phyloP scores from a whole-genome alignment of 2,329 filamentous ascomycete species.

The Stagonosporopsis chrysanthemi region DNA sequence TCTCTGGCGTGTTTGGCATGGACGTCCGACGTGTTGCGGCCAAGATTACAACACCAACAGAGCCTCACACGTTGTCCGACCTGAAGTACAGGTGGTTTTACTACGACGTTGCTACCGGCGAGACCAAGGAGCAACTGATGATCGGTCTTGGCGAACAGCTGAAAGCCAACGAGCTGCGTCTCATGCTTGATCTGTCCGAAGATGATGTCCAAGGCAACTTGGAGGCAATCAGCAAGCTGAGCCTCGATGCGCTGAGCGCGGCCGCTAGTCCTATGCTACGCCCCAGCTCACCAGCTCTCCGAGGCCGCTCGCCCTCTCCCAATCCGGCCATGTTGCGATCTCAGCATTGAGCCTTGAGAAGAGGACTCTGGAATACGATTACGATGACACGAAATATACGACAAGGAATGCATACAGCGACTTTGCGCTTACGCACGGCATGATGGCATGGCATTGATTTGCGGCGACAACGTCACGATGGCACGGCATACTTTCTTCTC shows the following conservation, averaged over 20 bases:
- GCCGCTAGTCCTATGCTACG: constrained; percentile 47
- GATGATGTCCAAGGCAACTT: constrained; percentile 48
- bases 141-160: constrained; percentile 44
- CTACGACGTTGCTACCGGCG: constrained; percentile 38
- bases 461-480: neutral
- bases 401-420: constrained; percentile 1
- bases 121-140: constrained; percentile 46
- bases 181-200: constrained; percentile 48
- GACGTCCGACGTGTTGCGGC: constrained; percentile 43
- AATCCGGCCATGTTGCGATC: constrained; percentile 38
- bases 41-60: constrained; percentile 42
- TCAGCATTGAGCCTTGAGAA: constrained; percentile 6
- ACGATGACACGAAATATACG: constrained; percentile 16
- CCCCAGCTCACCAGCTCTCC: constrained; percentile 45
- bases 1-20: constrained; percentile 50
- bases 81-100: constrained; percentile 48
- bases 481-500: neutral
- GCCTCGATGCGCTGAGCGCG: constrained; percentile 46
- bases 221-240: constrained; percentile 48
- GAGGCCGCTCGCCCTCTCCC: constrained; percentile 45
- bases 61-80: constrained; percentile 44
- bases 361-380: neutral
- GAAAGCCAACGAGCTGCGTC: constrained; percentile 47
- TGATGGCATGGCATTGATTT: constrained; percentile 1
- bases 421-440: neutral